Conservation (phyloP, 2,329 filamentous ascomycete genomes). For the Penicillium verrucosum region DNA sequence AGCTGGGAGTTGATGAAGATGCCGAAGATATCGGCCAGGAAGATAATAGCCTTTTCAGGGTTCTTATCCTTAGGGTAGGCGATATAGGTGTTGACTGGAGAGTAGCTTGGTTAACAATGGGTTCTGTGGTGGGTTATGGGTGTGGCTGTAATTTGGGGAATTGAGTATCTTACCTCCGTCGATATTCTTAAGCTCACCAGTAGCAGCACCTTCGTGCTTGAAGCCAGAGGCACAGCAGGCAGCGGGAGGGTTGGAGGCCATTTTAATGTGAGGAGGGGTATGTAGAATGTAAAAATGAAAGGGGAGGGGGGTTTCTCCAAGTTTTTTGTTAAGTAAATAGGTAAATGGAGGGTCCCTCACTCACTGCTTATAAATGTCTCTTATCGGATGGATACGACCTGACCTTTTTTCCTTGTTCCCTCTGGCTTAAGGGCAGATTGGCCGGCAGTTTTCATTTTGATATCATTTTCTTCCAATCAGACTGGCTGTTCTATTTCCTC, state of each 20-base stretch:
- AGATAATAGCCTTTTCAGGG: slow-evolving; percentile 53
- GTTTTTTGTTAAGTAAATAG: neutral
- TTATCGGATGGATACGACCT: neutral
- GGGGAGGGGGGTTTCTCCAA: neutral
- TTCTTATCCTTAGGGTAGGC: slow-evolving; percentile 51
- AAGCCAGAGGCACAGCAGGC: slow-evolving; percentile 50
- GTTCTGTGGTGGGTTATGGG: neutral
- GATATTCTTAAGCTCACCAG: slow-evolving; percentile 48
- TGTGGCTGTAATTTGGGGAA: neutral
- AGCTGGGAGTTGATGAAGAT: slow-evolving; percentile 59
- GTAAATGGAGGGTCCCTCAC: neutral
- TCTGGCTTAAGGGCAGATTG: neutral
- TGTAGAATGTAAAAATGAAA: neutral
- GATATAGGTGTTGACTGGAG: slow-evolving; percentile 55
- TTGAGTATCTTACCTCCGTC: slow-evolving; percentile 39
- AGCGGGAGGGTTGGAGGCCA: slow-evolving; percentile 52
- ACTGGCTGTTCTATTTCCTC: neutral
- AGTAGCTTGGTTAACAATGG: neutral
- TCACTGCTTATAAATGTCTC: slow-evolving; percentile 3
- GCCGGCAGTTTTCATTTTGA: neutral
- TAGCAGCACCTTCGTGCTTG: slow-evolving; percentile 51
- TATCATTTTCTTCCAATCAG: slow-evolving; percentile 2
- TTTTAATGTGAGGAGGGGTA: slow-evolving; percentile 26
- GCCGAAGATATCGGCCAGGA: slow-evolving; percentile 59
- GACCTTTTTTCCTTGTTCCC: neutral